Evolutionary conservation across 345 rosid species (phyloP).

Genomic region (Pugionium dolabratum): DNA sequence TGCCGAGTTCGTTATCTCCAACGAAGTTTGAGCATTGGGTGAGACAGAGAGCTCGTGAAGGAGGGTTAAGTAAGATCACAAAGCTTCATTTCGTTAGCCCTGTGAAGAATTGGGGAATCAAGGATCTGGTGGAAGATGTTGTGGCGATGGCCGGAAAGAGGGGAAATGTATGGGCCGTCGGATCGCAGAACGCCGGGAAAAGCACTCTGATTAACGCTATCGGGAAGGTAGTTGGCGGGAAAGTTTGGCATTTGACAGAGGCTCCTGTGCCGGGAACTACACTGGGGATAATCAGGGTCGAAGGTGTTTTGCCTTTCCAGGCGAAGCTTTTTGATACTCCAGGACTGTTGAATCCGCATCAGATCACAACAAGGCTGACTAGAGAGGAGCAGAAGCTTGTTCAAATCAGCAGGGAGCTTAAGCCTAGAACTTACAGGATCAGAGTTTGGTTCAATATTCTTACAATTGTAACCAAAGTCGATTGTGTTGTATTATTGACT

Average conservation of each 20-base stretch:
- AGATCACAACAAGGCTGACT: conserved; percentile 77
- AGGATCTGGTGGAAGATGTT: conserved; percentile 75
- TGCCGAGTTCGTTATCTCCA: conserved; percentile 73
- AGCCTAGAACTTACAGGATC: conserved; percentile 89
- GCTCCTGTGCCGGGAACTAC: conserved; percentile 96
- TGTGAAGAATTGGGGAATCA: conserved; percentile 81
- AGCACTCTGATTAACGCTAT: conserved; percentile 85
- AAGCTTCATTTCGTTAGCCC: conserved; percentile 86
- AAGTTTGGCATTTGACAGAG: conserved; percentile 70
- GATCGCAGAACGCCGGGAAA: conserved; percentile 92
- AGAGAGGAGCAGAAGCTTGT: conserved; percentile 94
- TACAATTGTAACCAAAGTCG: not conserved
- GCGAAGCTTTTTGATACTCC: conserved; percentile 91
- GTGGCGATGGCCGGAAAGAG: conserved; percentile 70
- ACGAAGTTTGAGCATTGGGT: conserved; percentile 82
- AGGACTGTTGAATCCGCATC: conserved; percentile 80
- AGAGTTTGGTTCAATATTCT: conserved; percentile 48
- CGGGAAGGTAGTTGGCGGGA: conserved; percentile 54
- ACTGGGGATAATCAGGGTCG: conserved; percentile 75
- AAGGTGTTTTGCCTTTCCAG: conserved; percentile 77
- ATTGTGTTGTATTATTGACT: conserved; percentile 15
- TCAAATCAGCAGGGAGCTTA: conserved; percentile 71
- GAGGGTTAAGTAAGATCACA: conserved; percentile 65
- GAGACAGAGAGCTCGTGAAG: conserved; percentile 79
- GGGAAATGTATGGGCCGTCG: conserved; percentile 90